phyloP scores from a whole-genome alignment of 2,329 filamentous ascomycete species.

The Beauveria scarabaeidicola region DNA sequence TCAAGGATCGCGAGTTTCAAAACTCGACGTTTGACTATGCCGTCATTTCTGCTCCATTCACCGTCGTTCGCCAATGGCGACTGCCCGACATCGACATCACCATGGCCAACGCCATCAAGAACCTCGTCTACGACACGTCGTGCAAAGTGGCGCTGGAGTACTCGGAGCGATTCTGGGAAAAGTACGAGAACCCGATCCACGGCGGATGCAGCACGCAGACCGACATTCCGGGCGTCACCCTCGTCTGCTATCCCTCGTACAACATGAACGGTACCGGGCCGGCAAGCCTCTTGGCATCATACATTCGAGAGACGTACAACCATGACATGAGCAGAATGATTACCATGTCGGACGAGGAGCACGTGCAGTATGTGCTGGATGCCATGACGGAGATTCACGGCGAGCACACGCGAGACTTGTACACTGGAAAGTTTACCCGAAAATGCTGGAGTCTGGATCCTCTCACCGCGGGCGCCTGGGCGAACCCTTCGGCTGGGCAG shows the following conservation, averaged over 20 bases:
- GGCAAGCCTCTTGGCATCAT: conserved; percentile 53
- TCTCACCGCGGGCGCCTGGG: conserved; percentile 55
- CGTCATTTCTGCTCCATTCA: conserved; percentile 57
- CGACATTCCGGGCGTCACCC: conserved; percentile 53
- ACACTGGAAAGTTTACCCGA: conserved; percentile 55
- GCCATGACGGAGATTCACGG: conserved; percentile 63
- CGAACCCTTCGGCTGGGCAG: conserved; percentile 50
- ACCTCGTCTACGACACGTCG: conserved; percentile 34
- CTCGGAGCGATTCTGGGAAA: conserved; percentile 53
- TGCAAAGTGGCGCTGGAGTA: conserved; percentile 61
- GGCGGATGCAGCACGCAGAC: conserved; percentile 51
- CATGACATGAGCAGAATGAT: conserved; percentile 25
- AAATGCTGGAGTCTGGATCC: conserved; percentile 58
- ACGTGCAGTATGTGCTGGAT: conserved; percentile 54
- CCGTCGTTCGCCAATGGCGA: conserved; percentile 53
- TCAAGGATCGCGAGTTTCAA: conserved; percentile 30
- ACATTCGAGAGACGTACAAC: conserved; percentile 38
- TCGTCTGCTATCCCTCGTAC: conserved; percentile 60
- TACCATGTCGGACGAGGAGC: conserved; percentile 46
- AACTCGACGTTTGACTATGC: conserved; percentile 55
- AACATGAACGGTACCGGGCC: conserved; percentile 55
- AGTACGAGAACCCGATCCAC: conserved; percentile 44
- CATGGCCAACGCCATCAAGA: conserved; percentile 39
- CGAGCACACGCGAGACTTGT: conserved; percentile 48
- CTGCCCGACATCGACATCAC: conserved; percentile 38